A percentile compares a stretch with the other conserved stretches of the same genome.
These are phyloP conservation scores for Diaporthe helianthi DNA, from an alignment of 2,329 filamentous ascomycete genomes.

Conservation along the genomic window DNA sequence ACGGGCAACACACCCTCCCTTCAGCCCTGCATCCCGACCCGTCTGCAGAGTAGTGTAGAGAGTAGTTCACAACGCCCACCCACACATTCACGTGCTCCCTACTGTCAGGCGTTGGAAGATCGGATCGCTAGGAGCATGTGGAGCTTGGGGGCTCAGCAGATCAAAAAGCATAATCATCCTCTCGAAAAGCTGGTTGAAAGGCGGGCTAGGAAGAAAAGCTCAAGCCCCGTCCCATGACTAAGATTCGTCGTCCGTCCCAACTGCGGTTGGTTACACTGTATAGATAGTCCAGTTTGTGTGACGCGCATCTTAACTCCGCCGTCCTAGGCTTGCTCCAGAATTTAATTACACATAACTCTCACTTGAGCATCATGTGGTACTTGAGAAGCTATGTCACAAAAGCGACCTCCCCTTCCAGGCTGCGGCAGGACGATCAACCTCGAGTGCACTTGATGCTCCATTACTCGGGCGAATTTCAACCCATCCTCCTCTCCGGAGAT, in stretches of 20 bases:
- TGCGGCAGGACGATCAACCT: conserved; percentile 1
- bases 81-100: conserved; percentile 8
- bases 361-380: background rate
- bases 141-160: conserved; percentile 17
- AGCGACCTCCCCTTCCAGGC: conserved; percentile 5
- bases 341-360: background rate
- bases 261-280: background rate
- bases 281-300: background rate
- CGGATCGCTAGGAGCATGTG: conserved; percentile 17
- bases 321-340: background rate
- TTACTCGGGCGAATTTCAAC: background rate
- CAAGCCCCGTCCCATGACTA: conserved; percentile 11
- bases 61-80: conserved; percentile 10
- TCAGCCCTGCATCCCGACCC: background rate
- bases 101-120: conserved; percentile 10
- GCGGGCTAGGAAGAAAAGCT: conserved; percentile 9
- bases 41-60: background rate
- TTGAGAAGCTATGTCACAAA: background rate
- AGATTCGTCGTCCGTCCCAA: background rate
- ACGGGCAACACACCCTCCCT: conserved; percentile 3
- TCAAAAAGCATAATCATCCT: conserved; percentile 21
- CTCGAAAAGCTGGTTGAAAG: background rate
- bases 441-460: conserved; percentile 20
- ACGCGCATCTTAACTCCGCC: background rate
- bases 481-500: background rate